A percentile compares a stretch with the other conserved stretches of the same genome.
Conservation (phyloP, 2,329 filamentous ascomycete species). For the Ceratocystis destructans region DNA sequence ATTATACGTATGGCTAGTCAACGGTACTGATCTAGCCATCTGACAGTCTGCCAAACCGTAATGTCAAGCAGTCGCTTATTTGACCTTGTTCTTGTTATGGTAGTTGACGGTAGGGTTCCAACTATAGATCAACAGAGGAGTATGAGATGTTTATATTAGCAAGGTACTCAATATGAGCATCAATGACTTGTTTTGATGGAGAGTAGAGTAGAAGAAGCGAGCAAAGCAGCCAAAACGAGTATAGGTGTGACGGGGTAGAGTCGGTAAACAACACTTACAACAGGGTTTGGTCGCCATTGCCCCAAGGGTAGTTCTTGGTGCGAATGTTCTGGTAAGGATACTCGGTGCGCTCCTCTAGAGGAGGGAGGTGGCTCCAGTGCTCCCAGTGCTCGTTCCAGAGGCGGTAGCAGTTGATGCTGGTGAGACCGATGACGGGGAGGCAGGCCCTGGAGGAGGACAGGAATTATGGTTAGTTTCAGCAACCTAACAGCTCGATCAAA, state of each 20-base stretch:
- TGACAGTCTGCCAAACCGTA: neutral
- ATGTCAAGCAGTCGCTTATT: slow-evolving; percentile 16
- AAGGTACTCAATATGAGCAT: no score
- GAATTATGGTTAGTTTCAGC: neutral
- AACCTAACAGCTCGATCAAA: neutral
- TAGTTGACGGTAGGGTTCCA: slow-evolving; percentile 96
- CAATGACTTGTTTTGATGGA: no score
- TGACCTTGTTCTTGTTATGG: slow-evolving; percentile 76
- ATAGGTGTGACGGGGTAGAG: neutral
- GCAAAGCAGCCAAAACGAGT: no score
- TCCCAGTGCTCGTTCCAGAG: slow-evolving; percentile 97
- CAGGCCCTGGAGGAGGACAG: slow-evolving; percentile 45
- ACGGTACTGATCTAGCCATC: neutral
- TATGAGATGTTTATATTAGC: no score
- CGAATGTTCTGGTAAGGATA: slow-evolving; percentile 98
- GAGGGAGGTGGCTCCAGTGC: slow-evolving; percentile 74
- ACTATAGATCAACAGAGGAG: slow-evolving; percentile 33
- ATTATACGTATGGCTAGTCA: neutral
- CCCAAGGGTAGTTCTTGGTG: slow-evolving; percentile 89
- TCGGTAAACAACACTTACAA: slow-evolving; percentile 39
- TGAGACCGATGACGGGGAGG: slow-evolving; percentile 57
- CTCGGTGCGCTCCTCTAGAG: slow-evolving; percentile 79
- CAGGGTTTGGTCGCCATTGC: slow-evolving; percentile 82
- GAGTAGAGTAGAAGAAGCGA: no score
- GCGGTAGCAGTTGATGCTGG: slow-evolving; percentile 69